Percentiles rank a stretch among this genome's conserved stretches.
Conservation (phyloP, 2,329 filamentous ascomycete genomes). For the Cadophora luteo-olivacea region DNA sequence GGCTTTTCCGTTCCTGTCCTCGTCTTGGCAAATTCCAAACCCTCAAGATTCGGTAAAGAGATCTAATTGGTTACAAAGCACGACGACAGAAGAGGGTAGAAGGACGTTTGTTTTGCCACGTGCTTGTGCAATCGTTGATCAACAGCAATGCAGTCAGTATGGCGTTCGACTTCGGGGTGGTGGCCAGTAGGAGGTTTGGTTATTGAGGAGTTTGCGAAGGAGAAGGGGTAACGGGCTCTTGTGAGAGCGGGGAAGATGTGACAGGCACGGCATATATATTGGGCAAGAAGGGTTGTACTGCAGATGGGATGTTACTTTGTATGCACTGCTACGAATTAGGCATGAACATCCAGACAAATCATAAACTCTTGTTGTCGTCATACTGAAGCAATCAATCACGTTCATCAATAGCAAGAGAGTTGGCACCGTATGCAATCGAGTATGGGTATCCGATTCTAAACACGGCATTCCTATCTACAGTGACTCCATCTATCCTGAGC, state of each 20-base stretch:
- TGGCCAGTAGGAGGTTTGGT: too few relatives aligned
- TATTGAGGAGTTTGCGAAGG: too few relatives aligned
- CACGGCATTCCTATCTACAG: slow-evolving; percentile 7
- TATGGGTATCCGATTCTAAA: slow-evolving; percentile 6
- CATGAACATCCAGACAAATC: slow-evolving; percentile 1
- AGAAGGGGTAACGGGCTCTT: too few relatives aligned
- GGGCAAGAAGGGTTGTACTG: neutral
- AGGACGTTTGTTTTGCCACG: neutral
- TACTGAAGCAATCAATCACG: too few relatives aligned
- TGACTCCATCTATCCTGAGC: neutral
- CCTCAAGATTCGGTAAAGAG: neutral
- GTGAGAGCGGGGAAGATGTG: neutral
- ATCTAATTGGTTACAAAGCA: neutral
- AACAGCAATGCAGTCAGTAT: neutral
- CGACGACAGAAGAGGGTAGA: too few relatives aligned
- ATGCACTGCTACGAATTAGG: neutral
- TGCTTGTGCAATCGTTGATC: neutral
- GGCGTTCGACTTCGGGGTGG: neutral
- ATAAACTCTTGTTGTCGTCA: neutral
- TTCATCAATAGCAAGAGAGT: too few relatives aligned
- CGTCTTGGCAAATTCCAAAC: neutral
- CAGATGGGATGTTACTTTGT: neutral
- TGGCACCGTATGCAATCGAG: too few relatives aligned
- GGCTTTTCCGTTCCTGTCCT: slow-evolving; percentile 4
- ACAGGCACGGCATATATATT: neutral